Percentiles rank a stretch among this genome's conserved stretches.
These are phyloP conservation scores for Knoxia roxburghii DNA, from an alignment of 257 asterid genomes.

Conservation along the genomic window DNA sequence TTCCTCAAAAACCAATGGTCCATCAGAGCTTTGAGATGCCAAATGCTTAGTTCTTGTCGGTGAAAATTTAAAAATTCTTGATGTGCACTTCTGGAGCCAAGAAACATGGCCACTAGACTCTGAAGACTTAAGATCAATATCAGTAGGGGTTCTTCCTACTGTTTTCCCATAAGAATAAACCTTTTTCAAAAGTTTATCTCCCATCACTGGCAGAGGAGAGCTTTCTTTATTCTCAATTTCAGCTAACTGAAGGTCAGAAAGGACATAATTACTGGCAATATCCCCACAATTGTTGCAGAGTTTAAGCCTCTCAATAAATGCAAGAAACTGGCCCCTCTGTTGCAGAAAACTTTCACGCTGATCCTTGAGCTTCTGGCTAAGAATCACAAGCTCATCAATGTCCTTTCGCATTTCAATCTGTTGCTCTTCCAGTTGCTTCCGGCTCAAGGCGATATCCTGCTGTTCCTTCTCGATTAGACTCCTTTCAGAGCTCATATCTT, in stretches of 20 bases:
- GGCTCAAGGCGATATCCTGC: slow-evolving; percentile 39
- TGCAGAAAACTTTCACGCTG: slow-evolving; percentile 51
- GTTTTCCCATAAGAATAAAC: slow-evolving; percentile 44
- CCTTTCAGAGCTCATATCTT: slow-evolving; percentile 37
- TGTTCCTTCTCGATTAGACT: slow-evolving; percentile 54
- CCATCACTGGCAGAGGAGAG: slow-evolving; percentile 38
- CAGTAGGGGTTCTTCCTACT: slow-evolving; percentile 34
- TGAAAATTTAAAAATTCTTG: slow-evolving; percentile 49
- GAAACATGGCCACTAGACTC: slow-evolving; percentile 59
- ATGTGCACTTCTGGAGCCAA: slow-evolving; percentile 67
- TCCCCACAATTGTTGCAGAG: slow-evolving; percentile 60
- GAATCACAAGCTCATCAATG: slow-evolving; percentile 56
- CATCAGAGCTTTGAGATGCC: slow-evolving; percentile 39
- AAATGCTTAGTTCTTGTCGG: slow-evolving; percentile 32
- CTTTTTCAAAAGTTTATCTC: slow-evolving; percentile 54
- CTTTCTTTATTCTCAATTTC: slow-evolving; percentile 36
- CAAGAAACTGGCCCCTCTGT: slow-evolving; percentile 52
- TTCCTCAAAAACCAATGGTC: slow-evolving; percentile 23
- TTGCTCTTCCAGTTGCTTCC: slow-evolving; percentile 56
- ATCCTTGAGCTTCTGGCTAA: slow-evolving; percentile 56
- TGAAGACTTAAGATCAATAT: slow-evolving; percentile 34
- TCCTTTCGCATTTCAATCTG: slow-evolving; percentile 71
- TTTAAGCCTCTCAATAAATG: slow-evolving; percentile 48
- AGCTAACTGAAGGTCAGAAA: slow-evolving; percentile 42
- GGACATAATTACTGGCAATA: slow-evolving; percentile 36